phyloP scores from a whole-genome alignment of 768 basidiomycete genomes.

The Favolaschia claudopus region DNA sequence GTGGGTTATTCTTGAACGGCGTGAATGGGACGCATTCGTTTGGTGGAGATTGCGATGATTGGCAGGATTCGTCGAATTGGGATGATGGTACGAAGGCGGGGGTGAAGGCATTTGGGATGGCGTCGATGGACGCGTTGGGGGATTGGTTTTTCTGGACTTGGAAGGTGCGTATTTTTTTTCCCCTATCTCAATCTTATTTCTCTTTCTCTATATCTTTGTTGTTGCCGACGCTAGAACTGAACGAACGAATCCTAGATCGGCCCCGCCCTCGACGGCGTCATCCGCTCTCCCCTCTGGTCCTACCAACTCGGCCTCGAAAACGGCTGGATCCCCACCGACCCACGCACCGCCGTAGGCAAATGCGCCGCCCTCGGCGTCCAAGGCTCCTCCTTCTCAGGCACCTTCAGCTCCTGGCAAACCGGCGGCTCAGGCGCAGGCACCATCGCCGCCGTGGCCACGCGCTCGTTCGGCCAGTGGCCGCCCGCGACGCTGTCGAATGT shows the following conservation, averaged over 20 bases:
- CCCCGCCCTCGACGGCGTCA: slow-evolving; percentile 33
- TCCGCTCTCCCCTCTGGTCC: slow-evolving; percentile 63
- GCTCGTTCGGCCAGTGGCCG: slow-evolving; percentile 43
- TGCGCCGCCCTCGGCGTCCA: slow-evolving; percentile 54
- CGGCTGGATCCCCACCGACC: slow-evolving; percentile 40
- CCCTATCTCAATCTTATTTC: too few relatives aligned
- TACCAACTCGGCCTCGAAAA: slow-evolving; percentile 69
- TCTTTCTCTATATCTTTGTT: too few relatives aligned
- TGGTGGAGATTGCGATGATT: slow-evolving; percentile 47
- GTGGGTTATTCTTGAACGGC: slow-evolving; percentile 57
- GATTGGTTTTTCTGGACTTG: slow-evolving; percentile 82
- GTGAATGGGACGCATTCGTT: slow-evolving; percentile 34
- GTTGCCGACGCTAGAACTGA: too few relatives aligned
- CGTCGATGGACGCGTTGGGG: slow-evolving; percentile 68
- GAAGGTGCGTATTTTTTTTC: slow-evolving; percentile 64
- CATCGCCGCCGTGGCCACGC: slow-evolving; percentile 33
- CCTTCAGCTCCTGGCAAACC: slow-evolving; percentile 61
- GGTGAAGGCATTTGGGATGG: slow-evolving; percentile 54
- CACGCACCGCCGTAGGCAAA: slow-evolving; percentile 58
- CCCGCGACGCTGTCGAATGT: slow-evolving; percentile 34
- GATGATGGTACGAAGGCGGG: slow-evolving; percentile 49
- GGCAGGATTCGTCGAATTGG: slow-evolving; percentile 59
- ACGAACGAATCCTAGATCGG: background rate
- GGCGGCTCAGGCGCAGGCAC: slow-evolving; percentile 50
- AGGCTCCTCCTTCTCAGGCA: slow-evolving; percentile 41